Conservation (phyloP, 1,284 basidiomycete species). For the Malassezia sp. region DNA sequence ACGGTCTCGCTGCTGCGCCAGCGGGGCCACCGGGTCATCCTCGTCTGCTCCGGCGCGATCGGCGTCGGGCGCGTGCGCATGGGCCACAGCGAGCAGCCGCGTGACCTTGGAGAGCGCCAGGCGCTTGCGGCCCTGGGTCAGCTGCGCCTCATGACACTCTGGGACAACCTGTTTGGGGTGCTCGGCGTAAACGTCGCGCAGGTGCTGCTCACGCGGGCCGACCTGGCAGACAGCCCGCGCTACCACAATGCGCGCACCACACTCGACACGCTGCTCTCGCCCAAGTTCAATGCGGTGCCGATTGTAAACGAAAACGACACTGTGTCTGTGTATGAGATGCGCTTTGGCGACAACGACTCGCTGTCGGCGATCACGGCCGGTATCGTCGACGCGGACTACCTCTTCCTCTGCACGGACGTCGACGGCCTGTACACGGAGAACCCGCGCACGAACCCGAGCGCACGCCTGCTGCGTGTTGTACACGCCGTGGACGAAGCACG, state of each 20-base stretch:
- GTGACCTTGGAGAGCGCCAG: slow-evolving; percentile 79
- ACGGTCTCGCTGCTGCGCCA: slow-evolving; percentile 68
- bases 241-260: slow-evolving; percentile 42
- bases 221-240: slow-evolving; percentile 66
- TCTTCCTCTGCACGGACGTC: slow-evolving; percentile 93
- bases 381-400: slow-evolving; percentile 92
- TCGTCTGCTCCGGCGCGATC: slow-evolving; percentile 92
- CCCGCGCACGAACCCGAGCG: slow-evolving; percentile 74
- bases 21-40: slow-evolving; percentile 80
- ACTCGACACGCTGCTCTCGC: slow-evolving; percentile 33
- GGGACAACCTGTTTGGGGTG: slow-evolving; percentile 89
- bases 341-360: slow-evolving; percentile 99
- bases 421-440: slow-evolving; percentile 93
- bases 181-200: slow-evolving; percentile 91
- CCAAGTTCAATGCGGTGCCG: slow-evolving; percentile 34
- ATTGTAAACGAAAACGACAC: slow-evolving; percentile 47
- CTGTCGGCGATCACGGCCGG: slow-evolving; percentile 90
- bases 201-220: slow-evolving; percentile 80
- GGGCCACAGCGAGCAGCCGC: slow-evolving; percentile 67
- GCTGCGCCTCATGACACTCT: slow-evolving; percentile 84
- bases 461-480: slow-evolving; percentile 69
- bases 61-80: slow-evolving; percentile 86
- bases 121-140: slow-evolving; percentile 94
- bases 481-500: slow-evolving; percentile 71
- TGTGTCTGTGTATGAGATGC: slow-evolving; percentile 61